Base-by-base conservation (phyloP, 306 rosid genomes). In the Elaeagnus macrophylla region DNA sequence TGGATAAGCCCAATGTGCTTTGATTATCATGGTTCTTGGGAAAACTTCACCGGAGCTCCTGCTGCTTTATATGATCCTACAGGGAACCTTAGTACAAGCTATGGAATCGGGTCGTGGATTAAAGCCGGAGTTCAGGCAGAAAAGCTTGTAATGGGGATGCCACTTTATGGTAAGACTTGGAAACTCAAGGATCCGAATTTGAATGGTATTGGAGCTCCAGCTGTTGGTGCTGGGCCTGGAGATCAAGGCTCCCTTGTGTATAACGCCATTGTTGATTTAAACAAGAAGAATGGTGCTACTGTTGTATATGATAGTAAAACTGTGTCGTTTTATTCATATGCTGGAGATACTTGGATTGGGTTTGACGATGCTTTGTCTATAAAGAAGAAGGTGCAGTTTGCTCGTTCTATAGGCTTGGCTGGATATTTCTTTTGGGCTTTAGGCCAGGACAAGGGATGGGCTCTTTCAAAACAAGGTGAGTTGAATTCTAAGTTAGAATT, bases 361-460 rank as follows among this genome's bases (percentile, higher is more conserved):
- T 90, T 75, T n/a, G 97, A 86, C 41, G 95, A 81, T 61, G 80
- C 69, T 2, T 19, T 14, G 0, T 83, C 95, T 7, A 67, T 76
- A 2, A 37, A 7, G 6, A 14, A 7, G 45, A 86, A 80, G 76
- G 84, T 81, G 58, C 74, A 18, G 56, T 86, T 57, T 48, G 86
- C 83, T 2, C 52, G 44, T 54, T 63, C 72, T 0, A 1, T 37
- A 75, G 77, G 83, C 46, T 61, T 86, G 42, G 74, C 80, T 41
- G 97, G 97, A 11, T 90, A 83, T 64, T 90, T 90, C 67, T 76
- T 86, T 76, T 90, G 94, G 97, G 88, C 94, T 61, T 44, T 80
- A 25, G 81, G 88, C 2, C 73, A 73, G 59, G 97, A 89, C 13
- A 77, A 81, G 59, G 65, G 68, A 14, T 89, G 94, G 97, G 56